These are phyloP conservation scores for Termitomyces sp. DNA, from an alignment of 768 basidiomycete genomes.

Conservation along the genomic window DNA sequence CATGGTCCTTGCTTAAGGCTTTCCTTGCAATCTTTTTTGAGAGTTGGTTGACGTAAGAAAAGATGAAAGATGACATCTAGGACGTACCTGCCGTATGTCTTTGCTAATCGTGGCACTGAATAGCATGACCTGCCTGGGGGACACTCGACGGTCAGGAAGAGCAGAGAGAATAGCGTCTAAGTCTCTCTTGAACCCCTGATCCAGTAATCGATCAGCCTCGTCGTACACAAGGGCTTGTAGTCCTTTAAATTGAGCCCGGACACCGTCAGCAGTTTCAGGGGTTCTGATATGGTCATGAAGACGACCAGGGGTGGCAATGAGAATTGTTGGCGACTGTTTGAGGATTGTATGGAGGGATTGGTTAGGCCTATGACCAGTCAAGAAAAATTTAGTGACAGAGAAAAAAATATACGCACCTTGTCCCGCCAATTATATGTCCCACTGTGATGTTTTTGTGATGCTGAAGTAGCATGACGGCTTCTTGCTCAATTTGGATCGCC, in stretches of 20 bases:
- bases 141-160: slow-evolving; percentile 36
- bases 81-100: slow-evolving; percentile 50
- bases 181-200: slow-evolving; percentile 66
- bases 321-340: slow-evolving; percentile 37
- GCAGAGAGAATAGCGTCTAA: slow-evolving; percentile 54
- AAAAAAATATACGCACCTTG: slow-evolving; percentile 30
- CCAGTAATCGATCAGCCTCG: slow-evolving; percentile 71
- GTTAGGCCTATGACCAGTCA: background rate
- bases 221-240: slow-evolving; percentile 54
- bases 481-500: slow-evolving; percentile 64
- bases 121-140: slow-evolving; percentile 59
- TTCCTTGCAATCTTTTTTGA: slow-evolving; percentile 14
- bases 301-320: slow-evolving; percentile 75
- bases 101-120: slow-evolving; percentile 74
- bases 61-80: background rate
- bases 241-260: slow-evolving; percentile 24
- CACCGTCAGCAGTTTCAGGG: slow-evolving; percentile 8
- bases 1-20: slow-evolving; percentile 22
- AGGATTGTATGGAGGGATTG: slow-evolving; percentile 16
- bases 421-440: slow-evolving; percentile 50
- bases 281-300: slow-evolving; percentile 58
- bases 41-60: background rate
- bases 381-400: background rate
- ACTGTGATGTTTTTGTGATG: slow-evolving; percentile 34
- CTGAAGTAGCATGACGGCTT: slow-evolving; percentile 43